Base-by-base conservation (phyloP, 1,284 basidiomycete genomes). In the Mycosarcoma mackinlayi region DNA sequence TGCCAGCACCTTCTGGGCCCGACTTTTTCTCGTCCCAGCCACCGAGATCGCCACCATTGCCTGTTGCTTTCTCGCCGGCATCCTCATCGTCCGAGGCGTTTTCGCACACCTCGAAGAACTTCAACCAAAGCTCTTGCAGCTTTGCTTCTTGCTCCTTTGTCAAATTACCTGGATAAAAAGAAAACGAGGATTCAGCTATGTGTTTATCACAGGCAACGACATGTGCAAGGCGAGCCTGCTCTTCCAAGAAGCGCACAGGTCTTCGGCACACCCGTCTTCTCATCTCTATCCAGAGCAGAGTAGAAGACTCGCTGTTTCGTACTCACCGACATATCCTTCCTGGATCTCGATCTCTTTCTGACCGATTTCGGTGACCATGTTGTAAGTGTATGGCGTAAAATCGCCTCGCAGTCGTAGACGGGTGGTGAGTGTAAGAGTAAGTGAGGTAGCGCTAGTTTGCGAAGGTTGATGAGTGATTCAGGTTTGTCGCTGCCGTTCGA, bases 161-260 rank as follows among this genome's bases (percentile, higher is more conserved):
- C 35, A 84, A 55, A 42, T 81, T 81, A 41, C 83, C 83, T 77
- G 53, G 6, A n/a, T n/a, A n/a, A n/a, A n/a, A n/a, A n/a, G n/a
- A n/a, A n/a, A n/a, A n/a, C n/a, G n/a, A n/a, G n/a, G n/a, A n/a
- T n/a, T n/a, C n/a, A n/a, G n/a, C n/a, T n/a, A n/a, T n/a, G n/a
- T n/a, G n/a, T n/a, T n/a, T n/a, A n/a, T n/a, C n/a, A n/a, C n/a
- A n/a, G n/a, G n/a, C n/a, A n/a, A n/a, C n/a, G n/a, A n/a, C 0
- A 24, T 19, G 23, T 19, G n/a, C 9, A 33, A n/a, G n/a, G n/a
- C n/a, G n/a, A n/a, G n/a, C n/a, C n/a, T n/a, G n/a, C n/a, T n/a
- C n/a, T n/a, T n/a, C n/a, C n/a, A n/a, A n/a, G n/a, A n/a, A n/a
- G n/a, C n/a, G n/a, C n/a, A n/a, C n/a, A n/a, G n/a, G n/a, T n/a